Percentiles rank a stretch among this genome's conserved stretches.
phyloP scores from a whole-genome alignment of 2,329 filamentous ascomycete species.

The Tolypocladium sp. region DNA sequence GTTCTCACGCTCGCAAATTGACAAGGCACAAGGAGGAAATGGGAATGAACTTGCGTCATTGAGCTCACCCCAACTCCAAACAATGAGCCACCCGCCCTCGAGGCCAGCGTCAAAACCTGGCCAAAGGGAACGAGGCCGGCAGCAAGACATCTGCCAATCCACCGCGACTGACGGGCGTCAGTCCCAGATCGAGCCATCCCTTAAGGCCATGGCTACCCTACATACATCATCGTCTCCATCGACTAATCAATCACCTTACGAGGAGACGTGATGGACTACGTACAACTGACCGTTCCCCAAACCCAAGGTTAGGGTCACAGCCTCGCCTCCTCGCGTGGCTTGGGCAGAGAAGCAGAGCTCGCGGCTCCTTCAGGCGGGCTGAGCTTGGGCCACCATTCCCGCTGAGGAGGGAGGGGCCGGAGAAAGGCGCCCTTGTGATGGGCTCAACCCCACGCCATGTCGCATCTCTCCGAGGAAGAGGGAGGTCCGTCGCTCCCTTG shows the following conservation, averaged over 20 bases:
- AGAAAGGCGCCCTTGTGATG: background rate
- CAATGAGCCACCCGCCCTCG: background rate
- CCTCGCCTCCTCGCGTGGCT: background rate
- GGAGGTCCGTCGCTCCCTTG: background rate
- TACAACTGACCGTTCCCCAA: too few species aligned
- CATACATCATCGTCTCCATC: background rate
- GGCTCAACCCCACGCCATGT: background rate
- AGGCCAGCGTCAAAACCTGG: background rate
- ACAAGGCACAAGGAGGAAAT: background rate
- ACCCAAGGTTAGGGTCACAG: background rate
- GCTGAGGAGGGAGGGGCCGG: background rate
- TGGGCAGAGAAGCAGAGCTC: too few species aligned
- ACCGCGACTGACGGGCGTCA: too few species aligned
- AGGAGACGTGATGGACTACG: too few species aligned
- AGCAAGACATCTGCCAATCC: background rate
- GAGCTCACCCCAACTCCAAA: background rate
- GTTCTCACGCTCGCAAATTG: background rate
- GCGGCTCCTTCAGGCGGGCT: background rate
- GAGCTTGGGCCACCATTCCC: background rate
- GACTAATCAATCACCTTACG: background rate
- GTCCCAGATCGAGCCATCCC: background rate
- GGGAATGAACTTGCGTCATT: background rate
- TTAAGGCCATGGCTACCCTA: background rate
- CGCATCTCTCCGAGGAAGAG: background rate
- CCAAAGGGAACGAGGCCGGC: background rate